Conservation (phyloP, 2,329 filamentous ascomycete genomes). For the Colletotrichum australisinense region DNA sequence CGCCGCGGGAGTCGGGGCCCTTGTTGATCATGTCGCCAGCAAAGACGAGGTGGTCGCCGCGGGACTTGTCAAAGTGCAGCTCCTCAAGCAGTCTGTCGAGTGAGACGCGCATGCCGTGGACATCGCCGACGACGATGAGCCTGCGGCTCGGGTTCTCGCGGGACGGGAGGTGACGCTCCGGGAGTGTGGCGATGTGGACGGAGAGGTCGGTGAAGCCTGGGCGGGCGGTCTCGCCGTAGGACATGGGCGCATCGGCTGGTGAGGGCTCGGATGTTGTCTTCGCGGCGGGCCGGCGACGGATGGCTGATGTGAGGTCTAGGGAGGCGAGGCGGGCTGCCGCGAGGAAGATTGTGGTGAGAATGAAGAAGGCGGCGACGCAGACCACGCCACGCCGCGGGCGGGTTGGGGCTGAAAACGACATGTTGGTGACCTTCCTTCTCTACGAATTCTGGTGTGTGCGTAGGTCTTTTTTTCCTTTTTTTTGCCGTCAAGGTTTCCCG, state of each 20-base stretch:
- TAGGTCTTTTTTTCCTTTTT: background rate
- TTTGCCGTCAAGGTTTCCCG: background rate
- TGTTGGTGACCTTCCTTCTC: background rate
- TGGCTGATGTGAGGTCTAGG: conserved; percentile 33
- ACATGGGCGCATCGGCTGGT: conserved; percentile 50
- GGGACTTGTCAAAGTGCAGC: conserved; percentile 65
- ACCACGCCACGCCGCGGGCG: conserved; percentile 14
- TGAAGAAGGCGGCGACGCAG: conserved; percentile 40
- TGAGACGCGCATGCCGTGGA: conserved; percentile 85
- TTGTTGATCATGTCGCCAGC: conserved; percentile 87
- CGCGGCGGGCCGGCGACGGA: conserved; percentile 27
- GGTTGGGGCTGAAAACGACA: conserved; percentile 21
- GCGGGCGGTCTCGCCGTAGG: conserved; percentile 52
- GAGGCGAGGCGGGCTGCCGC: conserved; percentile 46
- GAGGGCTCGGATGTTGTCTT: conserved; percentile 10
- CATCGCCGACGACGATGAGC: conserved; percentile 88
- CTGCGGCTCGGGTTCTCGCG: conserved; percentile 59
- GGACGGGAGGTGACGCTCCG: conserved; percentile 46
- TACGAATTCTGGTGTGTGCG: background rate
- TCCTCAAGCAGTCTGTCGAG: conserved; percentile 75
- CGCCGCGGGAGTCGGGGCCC: conserved; percentile 83
- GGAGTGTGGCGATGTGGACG: conserved; percentile 40
- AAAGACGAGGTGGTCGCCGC: conserved; percentile 79
- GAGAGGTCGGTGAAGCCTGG: conserved; percentile 48
- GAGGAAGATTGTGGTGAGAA: conserved; percentile 48